These are phyloP conservation scores for Haemoproteus tartakovskyi DNA, from an alignment of 169 alveolate genomes.

Conservation along the genomic window DNA sequence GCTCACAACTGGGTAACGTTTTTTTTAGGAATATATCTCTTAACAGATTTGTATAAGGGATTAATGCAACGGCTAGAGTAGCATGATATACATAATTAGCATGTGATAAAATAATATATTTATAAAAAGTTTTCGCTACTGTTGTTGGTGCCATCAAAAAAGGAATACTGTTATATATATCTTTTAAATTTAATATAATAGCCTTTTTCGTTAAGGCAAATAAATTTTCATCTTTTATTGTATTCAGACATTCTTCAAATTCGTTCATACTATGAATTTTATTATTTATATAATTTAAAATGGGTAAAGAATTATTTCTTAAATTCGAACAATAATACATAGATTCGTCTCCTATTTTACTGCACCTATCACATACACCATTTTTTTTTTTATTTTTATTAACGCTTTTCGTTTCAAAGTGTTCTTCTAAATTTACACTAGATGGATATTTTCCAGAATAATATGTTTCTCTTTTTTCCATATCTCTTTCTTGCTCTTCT, in stretches of 20 bases:
- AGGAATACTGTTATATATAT: slow-evolving; percentile 50
- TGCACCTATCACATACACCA: background rate
- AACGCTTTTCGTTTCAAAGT: too few relatives aligned
- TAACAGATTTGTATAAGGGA: slow-evolving; percentile 57
- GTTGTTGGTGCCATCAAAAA: slow-evolving; percentile 64
- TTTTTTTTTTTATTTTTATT: too few relatives aligned
- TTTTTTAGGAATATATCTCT: slow-evolving; percentile 44
- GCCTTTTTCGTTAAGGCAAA: slow-evolving; percentile 52
- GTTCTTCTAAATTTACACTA: too few relatives aligned
- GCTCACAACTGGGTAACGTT: slow-evolving; percentile 40
- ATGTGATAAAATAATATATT: slow-evolving; percentile 54
- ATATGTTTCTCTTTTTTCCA: too few relatives aligned
- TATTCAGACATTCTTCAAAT: slow-evolving; percentile 42
- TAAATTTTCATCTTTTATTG: slow-evolving; percentile 5
- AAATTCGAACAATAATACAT: too few relatives aligned
- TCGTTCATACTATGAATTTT: slow-evolving; percentile 24
- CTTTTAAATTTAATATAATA: slow-evolving; percentile 52
- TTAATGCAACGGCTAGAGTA: slow-evolving; percentile 5
- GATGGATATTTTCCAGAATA: too few relatives aligned
- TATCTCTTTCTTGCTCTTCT: too few relatives aligned
- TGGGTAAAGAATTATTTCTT: too few relatives aligned
- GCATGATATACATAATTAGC: slow-evolving; percentile 52
- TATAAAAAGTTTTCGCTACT: slow-evolving; percentile 42
- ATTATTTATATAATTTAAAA: slow-evolving; percentile 5
- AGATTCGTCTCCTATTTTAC: slow-evolving; percentile 12